phyloP scores from a whole-genome alignment of 805 yeast genomes.

The Pichia rugopelliculosa region DNA sequence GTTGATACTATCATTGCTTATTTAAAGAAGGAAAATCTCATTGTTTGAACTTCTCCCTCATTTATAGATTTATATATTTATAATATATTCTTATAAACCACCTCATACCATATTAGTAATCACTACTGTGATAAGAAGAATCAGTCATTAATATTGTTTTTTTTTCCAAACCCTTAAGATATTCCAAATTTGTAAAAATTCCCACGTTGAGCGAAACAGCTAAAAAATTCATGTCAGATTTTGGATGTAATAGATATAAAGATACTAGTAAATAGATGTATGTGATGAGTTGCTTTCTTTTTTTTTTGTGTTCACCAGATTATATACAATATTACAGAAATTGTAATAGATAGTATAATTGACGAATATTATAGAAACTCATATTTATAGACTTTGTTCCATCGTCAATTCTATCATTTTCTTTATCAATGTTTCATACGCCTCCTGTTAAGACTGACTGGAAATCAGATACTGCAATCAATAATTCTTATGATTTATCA shows the following conservation, averaged over 20 bases:
- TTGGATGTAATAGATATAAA: no score
- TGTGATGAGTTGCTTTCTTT: background rate
- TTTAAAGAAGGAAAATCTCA: slow-evolving; percentile 28
- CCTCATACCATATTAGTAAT: background rate
- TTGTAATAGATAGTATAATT: background rate
- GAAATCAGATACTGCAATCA: slow-evolving; percentile 20
- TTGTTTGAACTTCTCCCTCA: background rate
- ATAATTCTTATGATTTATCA: slow-evolving; percentile 18
- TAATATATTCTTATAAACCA: background rate
- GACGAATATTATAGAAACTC: background rate
- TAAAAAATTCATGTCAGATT: background rate
- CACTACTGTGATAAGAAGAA: no score
- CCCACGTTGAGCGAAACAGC: background rate
- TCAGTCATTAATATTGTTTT: no score
- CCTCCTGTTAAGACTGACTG: slow-evolving; percentile 29
- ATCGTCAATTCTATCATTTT: background rate
- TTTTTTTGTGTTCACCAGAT: background rate
- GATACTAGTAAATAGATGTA: no score
- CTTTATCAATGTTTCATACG: slow-evolving; percentile 27
- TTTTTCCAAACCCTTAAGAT: no score
- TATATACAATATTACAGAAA: background rate
- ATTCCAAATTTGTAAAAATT: background rate
- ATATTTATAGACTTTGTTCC: background rate
- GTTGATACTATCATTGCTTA: slow-evolving; percentile 67
- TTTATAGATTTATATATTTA: background rate